Evolutionary conservation across 495 filamentous ascomycete genomes (phyloP).

Genomic region (Aspergillus sparsus): DNA sequence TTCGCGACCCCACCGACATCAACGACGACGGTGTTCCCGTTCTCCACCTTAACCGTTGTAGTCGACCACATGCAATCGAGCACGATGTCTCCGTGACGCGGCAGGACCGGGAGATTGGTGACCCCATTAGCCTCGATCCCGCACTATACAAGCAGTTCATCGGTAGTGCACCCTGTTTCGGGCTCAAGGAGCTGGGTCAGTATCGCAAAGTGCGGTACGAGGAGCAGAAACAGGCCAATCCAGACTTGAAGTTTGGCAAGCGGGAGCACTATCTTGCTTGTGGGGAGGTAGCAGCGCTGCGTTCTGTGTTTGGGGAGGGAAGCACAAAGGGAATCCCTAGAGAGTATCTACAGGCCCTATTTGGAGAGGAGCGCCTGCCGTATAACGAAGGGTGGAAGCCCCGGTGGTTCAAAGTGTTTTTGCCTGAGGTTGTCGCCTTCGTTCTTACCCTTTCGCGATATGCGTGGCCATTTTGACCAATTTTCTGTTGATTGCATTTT

Average conservation of each 20-base stretch:
- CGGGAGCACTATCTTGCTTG: background rate
- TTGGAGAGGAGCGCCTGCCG: background rate
- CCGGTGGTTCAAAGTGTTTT: background rate
- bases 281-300: background rate
- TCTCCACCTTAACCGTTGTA: background rate
- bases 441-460: background rate
- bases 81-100: background rate
- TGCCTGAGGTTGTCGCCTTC: background rate
- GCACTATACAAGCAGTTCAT: background rate
- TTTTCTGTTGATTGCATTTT: no score
- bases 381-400: slow-evolving; percentile 1
- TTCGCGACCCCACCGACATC: background rate
- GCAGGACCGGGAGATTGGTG: background rate
- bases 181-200: background rate
- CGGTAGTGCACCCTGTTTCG: background rate
- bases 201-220: background rate
- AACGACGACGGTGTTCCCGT: background rate
- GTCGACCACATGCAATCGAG: background rate
- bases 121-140: background rate
- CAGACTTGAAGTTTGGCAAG: background rate
- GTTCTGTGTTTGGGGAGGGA: background rate
- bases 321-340: background rate
- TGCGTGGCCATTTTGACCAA: background rate
- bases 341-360: background rate
- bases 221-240: background rate